These are phyloP conservation scores for Botryotinia globosa DNA, from an alignment of 2,329 filamentous ascomycete species.

Conservation along the genomic window DNA sequence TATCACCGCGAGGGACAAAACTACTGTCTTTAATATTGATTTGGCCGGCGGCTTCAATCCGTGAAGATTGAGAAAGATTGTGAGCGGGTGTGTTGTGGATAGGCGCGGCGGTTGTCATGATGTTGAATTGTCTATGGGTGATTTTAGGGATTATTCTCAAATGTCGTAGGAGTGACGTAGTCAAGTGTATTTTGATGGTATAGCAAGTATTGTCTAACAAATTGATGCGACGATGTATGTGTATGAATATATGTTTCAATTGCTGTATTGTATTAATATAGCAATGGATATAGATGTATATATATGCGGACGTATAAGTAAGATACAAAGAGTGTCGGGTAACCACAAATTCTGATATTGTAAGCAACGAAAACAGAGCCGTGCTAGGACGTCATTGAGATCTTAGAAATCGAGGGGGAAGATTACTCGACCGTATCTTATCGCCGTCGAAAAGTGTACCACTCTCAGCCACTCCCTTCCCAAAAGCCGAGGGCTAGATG, in stretches of 20 bases:
- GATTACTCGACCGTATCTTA: background rate
- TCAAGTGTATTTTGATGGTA: background rate
- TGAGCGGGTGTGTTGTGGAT: slow-evolving; percentile 44
- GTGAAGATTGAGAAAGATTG: slow-evolving; percentile 38
- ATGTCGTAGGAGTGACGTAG: slow-evolving; percentile 3
- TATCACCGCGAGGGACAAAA: slow-evolving; percentile 49
- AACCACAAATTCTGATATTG: background rate
- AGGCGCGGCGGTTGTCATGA: slow-evolving; percentile 43
- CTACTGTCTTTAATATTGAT: slow-evolving; percentile 18
- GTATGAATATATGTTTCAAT: background rate
- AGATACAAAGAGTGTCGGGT: background rate
- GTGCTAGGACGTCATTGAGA: slow-evolving; percentile 15
- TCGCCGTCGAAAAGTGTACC: background rate
- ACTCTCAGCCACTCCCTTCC: background rate
- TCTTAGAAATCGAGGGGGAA: slow-evolving; percentile 19
- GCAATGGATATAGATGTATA: background rate
- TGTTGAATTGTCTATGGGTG: slow-evolving; percentile 24
- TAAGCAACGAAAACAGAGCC: background rate
- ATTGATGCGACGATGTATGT: background rate
- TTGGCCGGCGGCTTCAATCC: slow-evolving; percentile 29
- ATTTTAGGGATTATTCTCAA: background rate
- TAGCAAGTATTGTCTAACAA: background rate
- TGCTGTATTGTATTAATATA: background rate
- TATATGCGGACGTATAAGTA: background rate
- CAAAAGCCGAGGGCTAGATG: slow-evolving; percentile 9